Conservation (phyloP, 2,329 filamentous ascomycete species). For the Colletotrichum magnum region DNA sequence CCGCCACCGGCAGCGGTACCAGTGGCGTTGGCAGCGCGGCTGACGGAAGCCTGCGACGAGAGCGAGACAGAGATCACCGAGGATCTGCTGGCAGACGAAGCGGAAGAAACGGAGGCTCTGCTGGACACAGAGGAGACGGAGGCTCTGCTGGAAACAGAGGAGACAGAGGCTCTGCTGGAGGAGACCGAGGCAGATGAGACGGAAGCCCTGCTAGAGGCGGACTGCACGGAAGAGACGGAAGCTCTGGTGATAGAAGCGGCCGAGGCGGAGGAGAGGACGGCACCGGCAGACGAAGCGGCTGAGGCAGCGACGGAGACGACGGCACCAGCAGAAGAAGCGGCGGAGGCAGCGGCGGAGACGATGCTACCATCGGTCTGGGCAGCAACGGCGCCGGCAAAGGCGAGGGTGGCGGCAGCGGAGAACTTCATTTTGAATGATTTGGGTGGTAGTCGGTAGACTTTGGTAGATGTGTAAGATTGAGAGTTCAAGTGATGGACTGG, state of each 20-base stretch:
- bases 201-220: conserved; percentile 3
- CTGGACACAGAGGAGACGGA: conserved; percentile 6
- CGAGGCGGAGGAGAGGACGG: neutral
- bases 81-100: neutral
- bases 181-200: neutral
- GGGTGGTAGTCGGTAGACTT: conserved; percentile 4
- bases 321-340: neutral
- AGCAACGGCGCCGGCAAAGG: conserved; percentile 35
- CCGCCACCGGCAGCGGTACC: neutral
- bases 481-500: neutral
- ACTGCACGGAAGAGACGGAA: neutral
- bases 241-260: too few species aligned
- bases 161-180: conserved; percentile 9
- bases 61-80: neutral
- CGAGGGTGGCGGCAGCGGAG: conserved; percentile 29
- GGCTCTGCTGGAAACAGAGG: conserved; percentile 15
- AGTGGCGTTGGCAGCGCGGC: neutral
- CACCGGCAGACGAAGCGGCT: conserved; percentile 7
- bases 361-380: conserved; percentile 31
- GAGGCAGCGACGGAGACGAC: conserved; percentile 4
- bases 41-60: neutral
- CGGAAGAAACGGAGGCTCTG: conserved; percentile 9
- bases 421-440: conserved; percentile 37
- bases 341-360: neutral
- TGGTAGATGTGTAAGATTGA: conserved; percentile 2